phyloP scores from a whole-genome alignment of 768 basidiomycete species.

The Suillus occidentalis region DNA sequence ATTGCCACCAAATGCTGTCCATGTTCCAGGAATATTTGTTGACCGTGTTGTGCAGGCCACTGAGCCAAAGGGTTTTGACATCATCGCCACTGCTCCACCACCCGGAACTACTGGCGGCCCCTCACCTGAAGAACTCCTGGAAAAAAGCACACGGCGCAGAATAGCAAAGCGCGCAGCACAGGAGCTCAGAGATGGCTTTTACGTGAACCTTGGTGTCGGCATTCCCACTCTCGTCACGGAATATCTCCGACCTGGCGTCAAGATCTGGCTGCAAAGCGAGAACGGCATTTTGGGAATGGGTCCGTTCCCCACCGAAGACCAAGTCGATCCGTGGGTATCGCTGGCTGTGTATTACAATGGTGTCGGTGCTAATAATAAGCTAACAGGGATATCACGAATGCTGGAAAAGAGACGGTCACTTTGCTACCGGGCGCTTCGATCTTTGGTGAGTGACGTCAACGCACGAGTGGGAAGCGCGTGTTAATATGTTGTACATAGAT shows the following conservation, averaged over 20 bases:
- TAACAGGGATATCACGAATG: conserved; percentile 76
- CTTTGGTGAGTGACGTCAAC: conserved; percentile 57
- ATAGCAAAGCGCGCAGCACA: conserved; percentile 82
- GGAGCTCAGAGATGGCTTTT: conserved; percentile 79
- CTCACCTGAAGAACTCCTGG: conserved; percentile 50
- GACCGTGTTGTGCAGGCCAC: conserved; percentile 80
- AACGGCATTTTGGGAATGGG: conserved; percentile 84
- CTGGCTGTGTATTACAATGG: background rate
- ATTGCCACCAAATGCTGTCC: conserved; percentile 77
- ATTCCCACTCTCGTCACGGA: conserved; percentile 85
- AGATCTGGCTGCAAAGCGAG: conserved; percentile 82
- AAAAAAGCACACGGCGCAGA: conserved; percentile 52
- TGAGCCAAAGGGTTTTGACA: conserved; percentile 69
- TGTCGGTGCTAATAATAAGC: background rate
- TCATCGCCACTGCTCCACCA: conserved; percentile 57
- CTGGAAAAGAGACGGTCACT: conserved; percentile 88
- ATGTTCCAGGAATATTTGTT: conserved; percentile 79
- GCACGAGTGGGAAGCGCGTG: background rate
- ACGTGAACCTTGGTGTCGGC: conserved; percentile 81
- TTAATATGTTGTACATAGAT: conserved; percentile 41
- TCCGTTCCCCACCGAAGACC: conserved; percentile 71
- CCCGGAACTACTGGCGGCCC: conserved; percentile 25
- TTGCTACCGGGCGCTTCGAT: conserved; percentile 83
- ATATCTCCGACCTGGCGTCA: conserved; percentile 61
- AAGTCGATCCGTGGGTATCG: conserved; percentile 65